Evolutionary conservation across 2,329 filamentous ascomycete genomes (phyloP).

Genomic region (Aspergillus niger): DNA sequence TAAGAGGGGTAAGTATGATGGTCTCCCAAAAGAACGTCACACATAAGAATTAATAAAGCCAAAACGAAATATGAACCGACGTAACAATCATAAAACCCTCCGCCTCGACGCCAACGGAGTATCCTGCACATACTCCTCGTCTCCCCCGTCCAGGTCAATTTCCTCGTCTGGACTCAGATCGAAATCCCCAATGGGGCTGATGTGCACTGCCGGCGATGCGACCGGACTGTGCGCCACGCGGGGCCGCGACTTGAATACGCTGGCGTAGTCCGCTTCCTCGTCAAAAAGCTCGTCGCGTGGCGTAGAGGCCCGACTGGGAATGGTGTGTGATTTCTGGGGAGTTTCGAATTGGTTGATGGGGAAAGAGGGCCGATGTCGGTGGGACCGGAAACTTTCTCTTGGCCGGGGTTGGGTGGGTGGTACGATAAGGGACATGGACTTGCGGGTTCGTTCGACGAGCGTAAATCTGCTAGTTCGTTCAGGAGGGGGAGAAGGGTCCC

Average conservation of each 20-base stretch:
- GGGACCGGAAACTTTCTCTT: conserved; percentile 24
- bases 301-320: conserved; percentile 43
- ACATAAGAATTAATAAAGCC: neutral
- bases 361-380: conserved; percentile 42
- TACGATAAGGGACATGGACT: conserved; percentile 72
- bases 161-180: conserved; percentile 22
- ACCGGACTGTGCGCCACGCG: conserved; percentile 76
- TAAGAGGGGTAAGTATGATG: neutral
- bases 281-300: conserved; percentile 70
- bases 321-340: conserved; percentile 39
- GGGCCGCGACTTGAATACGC: conserved; percentile 82
- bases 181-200: conserved; percentile 30
- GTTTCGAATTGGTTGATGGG: conserved; percentile 61
- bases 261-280: conserved; percentile 73
- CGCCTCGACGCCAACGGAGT: conserved; percentile 27
- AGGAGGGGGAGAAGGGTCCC: neutral
- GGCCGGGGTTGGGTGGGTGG: conserved; percentile 24
- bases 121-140: neutral
- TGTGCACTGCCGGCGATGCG: conserved; percentile 42
- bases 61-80: neutral
- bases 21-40: neutral
- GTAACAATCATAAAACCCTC: conserved; percentile 6
- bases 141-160: conserved; percentile 21
- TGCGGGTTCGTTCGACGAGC: conserved; percentile 75
- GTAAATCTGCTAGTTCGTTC: conserved; percentile 38